Evolutionary conservation across 2,329 filamentous ascomycete species (phyloP), one percentile per base, ranked within the genome.

Genomic region (Hypoxylon rubiginosum): DNA sequence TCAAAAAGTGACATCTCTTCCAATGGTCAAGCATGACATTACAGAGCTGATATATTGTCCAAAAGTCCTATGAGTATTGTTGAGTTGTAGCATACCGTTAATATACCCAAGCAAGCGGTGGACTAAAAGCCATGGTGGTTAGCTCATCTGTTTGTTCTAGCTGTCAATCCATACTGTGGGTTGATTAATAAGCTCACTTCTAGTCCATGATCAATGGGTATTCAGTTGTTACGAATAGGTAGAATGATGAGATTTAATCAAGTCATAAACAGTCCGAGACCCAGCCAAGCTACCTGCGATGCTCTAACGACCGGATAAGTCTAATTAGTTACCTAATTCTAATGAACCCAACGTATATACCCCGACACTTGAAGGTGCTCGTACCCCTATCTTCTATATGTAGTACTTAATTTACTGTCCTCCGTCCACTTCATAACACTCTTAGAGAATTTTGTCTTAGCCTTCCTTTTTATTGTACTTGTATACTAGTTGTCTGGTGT

Each of bases 1-100:
- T 73, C 19, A 71, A 66, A 28, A 72, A 68, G 50, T 72, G 67
- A 45, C 17, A 24, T 13, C 26, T 5, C 21, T 54, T 19, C 5
- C 19, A 17, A 34, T 15, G 41, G 15, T 57, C 67, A 62, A 3
- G 48, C 55, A 17, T 64, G 43, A 11, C 65, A 53, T 64, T 56
- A 28, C 50, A 32, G 3, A 70, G 58, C 1, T 64, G 49, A 26
- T 21, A 32, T 9, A n/a, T 43, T 7, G 65, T 62, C 2, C 66
- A 50, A 41, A 68, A 68, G 5, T 2, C 39, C 39, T 10, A 8
- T 13, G 13, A 21, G n/a, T 5, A 21, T 21, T 10, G n/a, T 26
- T 13, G 17, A 5, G 28, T 28, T 28, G 21, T 48, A 15, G 3
- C 11, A 48, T 13, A 10, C 2, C 21, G 19, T 26, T 7, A n/a